phyloP scores from a whole-genome alignment of 495 filamentous ascomycete species.

The Penicillium psychrofluorescens region DNA sequence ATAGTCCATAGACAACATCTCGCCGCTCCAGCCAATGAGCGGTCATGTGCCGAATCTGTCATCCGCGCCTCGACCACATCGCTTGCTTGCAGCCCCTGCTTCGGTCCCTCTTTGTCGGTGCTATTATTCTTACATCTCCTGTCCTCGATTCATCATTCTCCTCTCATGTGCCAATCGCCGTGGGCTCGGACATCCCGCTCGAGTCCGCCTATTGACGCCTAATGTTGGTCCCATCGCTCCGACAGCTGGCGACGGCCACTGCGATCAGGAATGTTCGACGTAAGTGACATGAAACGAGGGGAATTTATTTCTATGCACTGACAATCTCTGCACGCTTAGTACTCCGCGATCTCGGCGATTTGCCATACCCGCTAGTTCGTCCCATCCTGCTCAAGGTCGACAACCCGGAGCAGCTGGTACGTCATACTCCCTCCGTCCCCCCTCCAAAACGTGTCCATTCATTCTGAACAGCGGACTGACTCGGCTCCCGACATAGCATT shows the following conservation, averaged over 20 bases:
- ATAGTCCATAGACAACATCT: too few species aligned
- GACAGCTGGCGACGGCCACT: conserved; percentile 33
- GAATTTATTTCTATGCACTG: neutral
- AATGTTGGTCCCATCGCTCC: conserved; percentile 39
- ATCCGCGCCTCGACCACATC: too few species aligned
- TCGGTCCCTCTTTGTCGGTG: too few species aligned
- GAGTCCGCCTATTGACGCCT: conserved; percentile 3
- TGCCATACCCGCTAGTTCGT: conserved; percentile 53
- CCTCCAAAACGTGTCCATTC: too few species aligned
- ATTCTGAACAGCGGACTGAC: too few species aligned
- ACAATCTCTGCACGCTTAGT: conserved; percentile 19
- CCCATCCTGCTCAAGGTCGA: conserved; percentile 56
- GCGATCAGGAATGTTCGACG: conserved; percentile 41
- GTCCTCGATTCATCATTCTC: neutral
- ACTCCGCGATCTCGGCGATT: conserved; percentile 56
- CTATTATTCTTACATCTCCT: too few species aligned
- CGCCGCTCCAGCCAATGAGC: too few species aligned
- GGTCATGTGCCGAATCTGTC: too few species aligned
- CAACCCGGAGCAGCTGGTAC: conserved; percentile 58
- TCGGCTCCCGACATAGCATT: conserved; percentile 23
- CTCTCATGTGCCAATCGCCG: conserved; percentile 12
- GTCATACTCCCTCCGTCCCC: neutral
- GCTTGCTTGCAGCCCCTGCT: too few species aligned
- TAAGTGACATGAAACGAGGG: conserved; percentile 11
- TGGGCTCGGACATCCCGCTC: neutral